Evolutionary conservation across 257 asterid genomes (phyloP), one percentile per base, ranked within the genome.

Genomic region (Ophiorrhiza pumila): DNA sequence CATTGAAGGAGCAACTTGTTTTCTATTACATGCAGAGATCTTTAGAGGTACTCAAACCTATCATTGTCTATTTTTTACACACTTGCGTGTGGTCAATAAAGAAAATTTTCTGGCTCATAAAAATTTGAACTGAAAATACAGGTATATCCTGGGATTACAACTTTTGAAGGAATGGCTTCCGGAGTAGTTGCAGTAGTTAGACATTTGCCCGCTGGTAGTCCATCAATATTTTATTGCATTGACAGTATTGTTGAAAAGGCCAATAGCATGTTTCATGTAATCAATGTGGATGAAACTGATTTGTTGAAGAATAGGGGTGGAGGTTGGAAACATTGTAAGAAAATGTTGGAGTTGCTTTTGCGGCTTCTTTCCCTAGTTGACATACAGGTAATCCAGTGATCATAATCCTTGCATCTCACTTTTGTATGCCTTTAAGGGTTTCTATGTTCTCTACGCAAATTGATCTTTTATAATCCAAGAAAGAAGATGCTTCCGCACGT

Each of bases 191-290:
- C 98, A 53, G 72, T 94, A 18, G 93, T 88, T 83, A 82, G 95
- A 79, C 88, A 90, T 85, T 96, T 94, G 77, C 99, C 99, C 50
- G 99, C 99, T 64, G 99, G 97, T 71, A 87, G 92, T 75, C 96
- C 97, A 37, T 81, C 97, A 53, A 82, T 86, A 82, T 87, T 81
- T 73, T 94, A 84, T 79, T 90, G 93, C 84, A 77, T 94, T 71
- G 87, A 89, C 73, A 72, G 85, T 74, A 86, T 91, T 13, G 83
- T 85, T 53, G 91, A 85, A 62, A 94, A 87, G 71, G 90, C 88
- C 47, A 85, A 80, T 67, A 80, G 77, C 79, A 85, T 91, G 67
- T 86, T 87, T 81, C 60, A 83, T 58, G 71, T 41, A 32, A 80
- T 76, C 23, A 59, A 83, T 59, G 42, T 73, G 37, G 78, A 68